Percentiles rank a stretch among this genome's conserved stretches.
Conservation (phyloP, 257 asterid species). For the Anisodus tanguticus region DNA sequence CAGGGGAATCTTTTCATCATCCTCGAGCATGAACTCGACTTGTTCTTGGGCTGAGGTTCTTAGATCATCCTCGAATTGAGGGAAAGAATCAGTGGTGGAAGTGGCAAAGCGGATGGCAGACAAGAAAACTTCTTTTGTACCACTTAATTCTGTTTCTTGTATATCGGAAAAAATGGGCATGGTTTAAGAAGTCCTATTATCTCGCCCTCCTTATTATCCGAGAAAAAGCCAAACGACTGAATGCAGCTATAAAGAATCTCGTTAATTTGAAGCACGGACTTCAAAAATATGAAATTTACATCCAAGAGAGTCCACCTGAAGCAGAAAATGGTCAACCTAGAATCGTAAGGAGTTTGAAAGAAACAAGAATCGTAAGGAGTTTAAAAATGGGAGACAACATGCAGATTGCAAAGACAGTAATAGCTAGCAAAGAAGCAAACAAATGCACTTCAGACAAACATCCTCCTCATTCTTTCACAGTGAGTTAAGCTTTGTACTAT, state of each 20-base stretch:
- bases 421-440: background rate
- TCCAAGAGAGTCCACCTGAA: conserved; percentile 27
- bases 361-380: conserved; percentile 7
- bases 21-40: conserved; percentile 78
- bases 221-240: background rate
- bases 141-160: conserved; percentile 48
- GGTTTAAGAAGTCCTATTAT: conserved; percentile 11
- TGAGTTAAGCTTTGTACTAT: background rate
- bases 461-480: background rate
- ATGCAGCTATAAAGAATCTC: background rate
- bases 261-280: background rate
- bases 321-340: background rate
- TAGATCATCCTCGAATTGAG: conserved; percentile 66
- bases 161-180: conserved; percentile 57
- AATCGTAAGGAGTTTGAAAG: background rate
- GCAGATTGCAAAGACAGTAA: background rate
- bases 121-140: conserved; percentile 62
- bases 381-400: background rate
- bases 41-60: conserved; percentile 81
- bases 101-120: conserved; percentile 79
- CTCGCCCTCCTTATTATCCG: background rate
- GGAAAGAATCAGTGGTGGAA: conserved; percentile 45
- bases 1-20: conserved; percentile 57
- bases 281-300: conserved; percentile 1
- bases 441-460: background rate